A percentile compares a stretch with the other conserved stretches of the same genome.
Conservation (phyloP, 352 stramenopile species). For the Globisporangium lucens region DNA sequence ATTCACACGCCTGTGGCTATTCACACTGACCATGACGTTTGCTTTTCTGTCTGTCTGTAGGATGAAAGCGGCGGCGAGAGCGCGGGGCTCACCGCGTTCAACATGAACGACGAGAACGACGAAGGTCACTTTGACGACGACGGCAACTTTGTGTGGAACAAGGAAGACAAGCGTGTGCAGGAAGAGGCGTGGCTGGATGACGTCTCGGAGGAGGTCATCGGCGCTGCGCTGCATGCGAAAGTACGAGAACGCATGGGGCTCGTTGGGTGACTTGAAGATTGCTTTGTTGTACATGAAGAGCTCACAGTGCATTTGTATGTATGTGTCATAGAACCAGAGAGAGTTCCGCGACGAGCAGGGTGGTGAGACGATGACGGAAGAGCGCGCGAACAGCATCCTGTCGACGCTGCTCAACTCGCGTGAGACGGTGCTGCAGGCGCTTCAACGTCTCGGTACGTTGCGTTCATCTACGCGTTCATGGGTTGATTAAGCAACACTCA, state of each 20-base stretch:
- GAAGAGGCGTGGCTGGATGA: constrained; percentile 82
- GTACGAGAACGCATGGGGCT: constrained; percentile 7
- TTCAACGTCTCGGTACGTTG: constrained; percentile 55
- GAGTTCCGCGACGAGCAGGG: constrained; percentile 55
- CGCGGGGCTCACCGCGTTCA: constrained; percentile 69
- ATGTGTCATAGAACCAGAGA: constrained; percentile 31
- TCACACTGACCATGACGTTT: background rate
- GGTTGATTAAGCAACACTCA: background rate
- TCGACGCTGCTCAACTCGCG: constrained; percentile 52
- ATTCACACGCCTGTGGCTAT: background rate
- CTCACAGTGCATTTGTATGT: background rate
- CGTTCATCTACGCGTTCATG: background rate
- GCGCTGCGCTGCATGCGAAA: constrained; percentile 54
- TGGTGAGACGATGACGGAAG: constrained; percentile 55
- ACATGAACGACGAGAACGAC: constrained; percentile 85
- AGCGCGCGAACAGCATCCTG: constrained; percentile 53
- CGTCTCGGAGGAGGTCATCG: constrained; percentile 73
- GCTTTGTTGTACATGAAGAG: background rate
- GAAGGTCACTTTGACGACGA: constrained; percentile 80
- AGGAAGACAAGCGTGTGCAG: constrained; percentile 68
- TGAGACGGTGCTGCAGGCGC: constrained; percentile 75
- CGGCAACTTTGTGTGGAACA: constrained; percentile 82
- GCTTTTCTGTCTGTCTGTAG: background rate
- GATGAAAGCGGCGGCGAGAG: constrained; percentile 22
- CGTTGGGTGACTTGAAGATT: background rate